Evolutionary conservation across 345 rosid species (phyloP), one percentile per base, ranked within the genome.

Genomic region (Eucalyptus pauciflora): DNA sequence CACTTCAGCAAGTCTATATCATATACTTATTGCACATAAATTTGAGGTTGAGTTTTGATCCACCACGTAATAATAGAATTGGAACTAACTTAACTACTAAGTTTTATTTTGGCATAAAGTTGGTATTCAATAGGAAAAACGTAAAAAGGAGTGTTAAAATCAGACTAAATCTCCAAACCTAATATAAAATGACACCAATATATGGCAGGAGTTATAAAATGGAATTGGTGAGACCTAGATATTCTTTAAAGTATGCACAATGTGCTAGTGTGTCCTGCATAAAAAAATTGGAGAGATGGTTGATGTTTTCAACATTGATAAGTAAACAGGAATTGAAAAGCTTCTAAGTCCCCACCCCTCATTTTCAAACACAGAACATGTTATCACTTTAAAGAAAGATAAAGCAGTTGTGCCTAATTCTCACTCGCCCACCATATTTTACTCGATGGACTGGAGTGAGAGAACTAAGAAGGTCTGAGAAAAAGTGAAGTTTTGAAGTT

Each of bases 1-100:
- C 91, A 54, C 91, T 88, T 88, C 92, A 90, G 90, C 90, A 91
- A 58, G 92, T 91, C 91, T 91, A 91, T 56, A 89, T 24, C 29
- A 90, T 93, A 91, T 95, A 94, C 83, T 56, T 56, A 9, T 60
- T 54, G 52, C 51, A 48, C 25, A 85, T 27, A 85, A 43, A 27
- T 29, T 27, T 85, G 56, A 46, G 27, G 37, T 22, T 81, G 86
- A 18, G 13, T 37, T 37, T 37, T 29, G 56, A 14, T 85, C 56
- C 33, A 50, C 56, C 37, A 13, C 56, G 12, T 25, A 49, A 27
- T 49, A 13, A 46, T 50, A 76, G 4, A 20, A 49, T 85, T 85
- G 20, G 86, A 14, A 46, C 56, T 49, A 29, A 85, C 56, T 85
- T 85, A 85, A 48, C 37, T 49, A 85, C 86, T 27, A 85, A 49